Conservation (phyloP, 148 eudicot genomes). For the Bassia scoparia region DNA sequence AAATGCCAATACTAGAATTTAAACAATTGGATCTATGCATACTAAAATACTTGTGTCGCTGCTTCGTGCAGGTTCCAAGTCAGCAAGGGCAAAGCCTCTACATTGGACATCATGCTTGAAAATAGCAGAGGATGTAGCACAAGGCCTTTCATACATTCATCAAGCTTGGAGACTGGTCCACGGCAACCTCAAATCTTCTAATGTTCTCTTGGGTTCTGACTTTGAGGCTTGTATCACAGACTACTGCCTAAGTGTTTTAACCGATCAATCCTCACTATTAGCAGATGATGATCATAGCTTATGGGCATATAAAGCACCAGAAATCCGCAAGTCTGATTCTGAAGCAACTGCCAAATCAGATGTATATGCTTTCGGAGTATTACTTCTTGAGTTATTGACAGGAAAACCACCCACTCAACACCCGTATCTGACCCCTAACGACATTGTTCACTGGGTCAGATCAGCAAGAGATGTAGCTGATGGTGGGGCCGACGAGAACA, state of each 20-base stretch:
- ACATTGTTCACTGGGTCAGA: slow-evolving; percentile 55
- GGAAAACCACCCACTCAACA: slow-evolving; percentile 57
- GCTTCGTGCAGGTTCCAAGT: slow-evolving; percentile 49
- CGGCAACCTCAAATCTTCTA: slow-evolving; percentile 73
- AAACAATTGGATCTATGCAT: too few species aligned
- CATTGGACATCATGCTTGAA: slow-evolving; percentile 92
- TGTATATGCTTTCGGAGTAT: slow-evolving; percentile 63
- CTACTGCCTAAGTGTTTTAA: slow-evolving; percentile 50
- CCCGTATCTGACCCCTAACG: slow-evolving; percentile 39
- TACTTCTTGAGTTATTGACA: slow-evolving; percentile 62
- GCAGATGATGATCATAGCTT: slow-evolving; percentile 33
- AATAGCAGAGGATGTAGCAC: slow-evolving; percentile 80
- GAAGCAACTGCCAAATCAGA: slow-evolving; percentile 52
- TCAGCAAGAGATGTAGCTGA: slow-evolving; percentile 43
- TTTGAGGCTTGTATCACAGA: slow-evolving; percentile 78
- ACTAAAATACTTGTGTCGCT: background rate
- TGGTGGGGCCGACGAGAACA: slow-evolving; percentile 39
- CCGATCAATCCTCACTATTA: slow-evolving; percentile 14
- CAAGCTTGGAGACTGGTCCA: slow-evolving; percentile 75
- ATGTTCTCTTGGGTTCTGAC: slow-evolving; percentile 70
- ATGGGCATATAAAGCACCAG: slow-evolving; percentile 56
- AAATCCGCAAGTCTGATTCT: slow-evolving; percentile 33
- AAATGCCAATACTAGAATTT: too few species aligned
- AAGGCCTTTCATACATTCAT: slow-evolving; percentile 80
- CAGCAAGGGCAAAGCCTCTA: slow-evolving; percentile 66